Evolutionary conservation across 2,329 filamentous ascomycete genomes (phyloP).

Genomic region (Fusarium humuli): DNA sequence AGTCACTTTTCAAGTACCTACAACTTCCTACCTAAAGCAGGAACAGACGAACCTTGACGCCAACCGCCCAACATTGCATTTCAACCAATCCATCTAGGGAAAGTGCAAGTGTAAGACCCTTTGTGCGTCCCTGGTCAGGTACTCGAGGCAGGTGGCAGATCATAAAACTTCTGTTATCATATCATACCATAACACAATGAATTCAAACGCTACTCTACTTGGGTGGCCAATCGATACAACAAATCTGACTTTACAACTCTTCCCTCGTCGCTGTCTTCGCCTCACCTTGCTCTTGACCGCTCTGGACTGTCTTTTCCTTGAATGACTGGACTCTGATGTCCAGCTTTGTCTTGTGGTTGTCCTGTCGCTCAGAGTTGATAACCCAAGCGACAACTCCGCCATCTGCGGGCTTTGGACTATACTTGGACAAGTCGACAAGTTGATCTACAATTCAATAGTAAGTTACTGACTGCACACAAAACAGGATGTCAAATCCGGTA

Average conservation of each 20-base stretch:
- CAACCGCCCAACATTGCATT: slow-evolving; percentile 22
- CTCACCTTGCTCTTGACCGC: slow-evolving; percentile 12
- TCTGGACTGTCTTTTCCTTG: slow-evolving; percentile 41
- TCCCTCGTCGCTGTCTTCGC: slow-evolving; percentile 36
- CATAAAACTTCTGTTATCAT: neutral
- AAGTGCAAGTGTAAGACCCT: slow-evolving; percentile 15
- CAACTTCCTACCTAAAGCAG: slow-evolving; percentile 8
- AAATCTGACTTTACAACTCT: slow-evolving; percentile 41
- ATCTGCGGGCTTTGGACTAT: slow-evolving; percentile 42
- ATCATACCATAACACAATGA: neutral
- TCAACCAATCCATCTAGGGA: slow-evolving; percentile 1
- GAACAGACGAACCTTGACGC: slow-evolving; percentile 23
- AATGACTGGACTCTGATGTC: slow-evolving; percentile 53
- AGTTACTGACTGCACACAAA: slow-evolving; percentile 6
- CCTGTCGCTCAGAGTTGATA: slow-evolving; percentile 47
- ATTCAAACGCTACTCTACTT: neutral
- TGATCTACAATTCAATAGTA: slow-evolving; percentile 34
- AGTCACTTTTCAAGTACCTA: neutral
- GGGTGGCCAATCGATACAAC: neutral
- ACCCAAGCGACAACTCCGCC: slow-evolving; percentile 49
- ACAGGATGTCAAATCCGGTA: neutral
- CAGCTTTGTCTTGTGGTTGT: slow-evolving; percentile 50
- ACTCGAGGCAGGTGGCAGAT: neutral
- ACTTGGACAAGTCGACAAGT: slow-evolving; percentile 48
- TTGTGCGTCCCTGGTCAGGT: slow-evolving; percentile 7